phyloP scores from a whole-genome alignment of 2,329 filamentous ascomycete genomes.

The Didymosphaeria variabile region DNA sequence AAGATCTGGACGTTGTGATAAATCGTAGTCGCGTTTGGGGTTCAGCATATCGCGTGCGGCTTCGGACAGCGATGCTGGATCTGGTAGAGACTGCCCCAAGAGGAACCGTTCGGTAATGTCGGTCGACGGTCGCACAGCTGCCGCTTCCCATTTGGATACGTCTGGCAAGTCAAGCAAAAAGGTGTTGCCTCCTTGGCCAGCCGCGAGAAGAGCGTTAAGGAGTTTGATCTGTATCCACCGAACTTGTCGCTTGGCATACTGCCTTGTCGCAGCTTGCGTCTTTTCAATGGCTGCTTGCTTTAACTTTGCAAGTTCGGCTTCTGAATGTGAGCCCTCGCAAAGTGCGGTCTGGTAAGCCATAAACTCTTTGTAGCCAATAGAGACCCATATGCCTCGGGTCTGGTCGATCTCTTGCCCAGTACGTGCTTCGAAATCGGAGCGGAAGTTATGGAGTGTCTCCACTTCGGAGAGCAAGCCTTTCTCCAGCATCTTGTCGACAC shows the following conservation, averaged over 20 bases:
- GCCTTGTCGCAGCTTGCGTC: conserved; percentile 83
- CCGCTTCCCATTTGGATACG: conserved; percentile 65
- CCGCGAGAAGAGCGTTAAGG: conserved; percentile 70
- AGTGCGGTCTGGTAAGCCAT: conserved; percentile 69
- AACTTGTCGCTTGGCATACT: conserved; percentile 85
- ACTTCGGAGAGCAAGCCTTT: conserved; percentile 72
- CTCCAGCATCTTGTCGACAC: conserved; percentile 85
- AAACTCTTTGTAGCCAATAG: conserved; percentile 95
- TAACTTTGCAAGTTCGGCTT: conserved; percentile 62
- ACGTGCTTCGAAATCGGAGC: conserved; percentile 53
- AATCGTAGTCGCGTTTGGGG: conserved; percentile 62
- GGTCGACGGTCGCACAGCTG: conserved; percentile 73
- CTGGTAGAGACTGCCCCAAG: conserved; percentile 59
- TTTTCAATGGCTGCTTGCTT: conserved; percentile 71
- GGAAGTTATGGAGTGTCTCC: conserved; percentile 60
- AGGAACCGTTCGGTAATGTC: conserved; percentile 72
- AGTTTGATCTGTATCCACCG: conserved; percentile 89
- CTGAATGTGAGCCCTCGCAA: conserved; percentile 33
- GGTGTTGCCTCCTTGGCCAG: conserved; percentile 64
- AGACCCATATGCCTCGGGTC: conserved; percentile 90
- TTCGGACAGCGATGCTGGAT: conserved; percentile 63
- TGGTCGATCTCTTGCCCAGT: conserved; percentile 69
- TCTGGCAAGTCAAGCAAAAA: conserved; percentile 86
- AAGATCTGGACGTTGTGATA: conserved; percentile 53
- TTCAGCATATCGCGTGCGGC: conserved; percentile 66